Evolutionary conservation across 768 basidiomycete species (phyloP).

Genomic region (Suillus sp.): DNA sequence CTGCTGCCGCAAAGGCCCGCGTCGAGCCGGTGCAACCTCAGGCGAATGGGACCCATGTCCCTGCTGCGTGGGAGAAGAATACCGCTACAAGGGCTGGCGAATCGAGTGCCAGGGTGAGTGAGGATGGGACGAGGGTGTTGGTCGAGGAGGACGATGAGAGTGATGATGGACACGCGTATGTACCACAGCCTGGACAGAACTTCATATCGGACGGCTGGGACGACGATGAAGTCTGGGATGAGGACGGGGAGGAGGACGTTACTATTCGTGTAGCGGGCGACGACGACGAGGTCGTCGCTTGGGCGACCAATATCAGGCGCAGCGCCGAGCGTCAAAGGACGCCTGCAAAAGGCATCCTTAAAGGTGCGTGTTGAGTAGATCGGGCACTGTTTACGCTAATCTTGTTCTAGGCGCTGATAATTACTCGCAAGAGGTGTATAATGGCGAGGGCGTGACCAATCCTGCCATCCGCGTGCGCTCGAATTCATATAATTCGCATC

Average conservation of each 20-base stretch:
- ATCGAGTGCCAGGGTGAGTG: slow-evolving; percentile 52
- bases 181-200: slow-evolving; percentile 36
- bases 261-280: slow-evolving; percentile 67
- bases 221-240: slow-evolving; percentile 79
- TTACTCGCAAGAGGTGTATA: slow-evolving; percentile 65
- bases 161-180: slow-evolving; percentile 46
- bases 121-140: slow-evolving; percentile 66
- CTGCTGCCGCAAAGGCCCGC: slow-evolving; percentile 41
- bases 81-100: slow-evolving; percentile 59
- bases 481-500: slow-evolving; percentile 74
- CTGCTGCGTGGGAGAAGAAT: slow-evolving; percentile 80
- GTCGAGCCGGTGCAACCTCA: slow-evolving; percentile 31
- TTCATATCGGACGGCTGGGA: slow-evolving; percentile 70
- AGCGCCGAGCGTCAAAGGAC: slow-evolving; percentile 65
- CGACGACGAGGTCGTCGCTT: slow-evolving; percentile 67
- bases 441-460: slow-evolving; percentile 42
- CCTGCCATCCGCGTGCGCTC: slow-evolving; percentile 62
- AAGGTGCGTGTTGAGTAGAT: slow-evolving; percentile 43
- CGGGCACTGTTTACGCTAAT: not conserved
- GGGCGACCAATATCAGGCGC: slow-evolving; percentile 75
- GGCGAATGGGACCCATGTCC: slow-evolving; percentile 44
- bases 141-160: slow-evolving; percentile 73
- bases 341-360: slow-evolving; percentile 87
- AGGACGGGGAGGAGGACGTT: slow-evolving; percentile 67
- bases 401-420: slow-evolving; percentile 56